Conservation (phyloP, 2,329 filamentous ascomycete species). For the Colletotrichum costaricense region DNA sequence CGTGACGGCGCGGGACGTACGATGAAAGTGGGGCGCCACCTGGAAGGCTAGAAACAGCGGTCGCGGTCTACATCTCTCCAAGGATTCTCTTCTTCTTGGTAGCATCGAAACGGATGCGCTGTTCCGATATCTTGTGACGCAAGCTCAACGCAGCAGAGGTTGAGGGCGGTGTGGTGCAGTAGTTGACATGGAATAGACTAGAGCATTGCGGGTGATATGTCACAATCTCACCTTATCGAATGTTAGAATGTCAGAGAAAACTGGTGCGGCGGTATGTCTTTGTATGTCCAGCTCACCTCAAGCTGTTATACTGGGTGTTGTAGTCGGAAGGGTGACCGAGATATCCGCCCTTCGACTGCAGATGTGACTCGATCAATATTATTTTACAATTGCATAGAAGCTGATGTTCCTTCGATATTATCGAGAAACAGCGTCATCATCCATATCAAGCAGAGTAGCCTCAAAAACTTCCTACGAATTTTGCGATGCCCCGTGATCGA, state of each 20-base stretch:
- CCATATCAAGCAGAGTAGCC: too few species aligned
- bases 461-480: not conserved
- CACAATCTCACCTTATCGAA: not conserved
- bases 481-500: not conserved
- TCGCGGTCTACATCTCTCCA: not conserved
- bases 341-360: too few species aligned
- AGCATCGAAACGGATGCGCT: not conserved
- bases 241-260: not conserved
- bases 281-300: too few species aligned
- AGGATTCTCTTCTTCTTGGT: not conserved
- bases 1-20: conserved; percentile 9
- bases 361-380: too few species aligned
- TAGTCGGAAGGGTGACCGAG: too few species aligned
- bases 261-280: not conserved
- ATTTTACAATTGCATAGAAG: too few species aligned
- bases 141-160: not conserved
- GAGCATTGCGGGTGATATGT: not conserved
- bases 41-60: conserved; percentile 4
- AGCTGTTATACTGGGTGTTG: too few species aligned
- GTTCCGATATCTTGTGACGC: not conserved
- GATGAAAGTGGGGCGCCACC: not conserved
- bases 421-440: too few species aligned
- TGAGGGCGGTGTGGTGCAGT: not conserved
- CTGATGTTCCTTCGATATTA: too few species aligned
- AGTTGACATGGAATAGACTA: not conserved